phyloP scores from a whole-genome alignment of 352 stramenopile genomes.

The Phytophthora crassamura region DNA sequence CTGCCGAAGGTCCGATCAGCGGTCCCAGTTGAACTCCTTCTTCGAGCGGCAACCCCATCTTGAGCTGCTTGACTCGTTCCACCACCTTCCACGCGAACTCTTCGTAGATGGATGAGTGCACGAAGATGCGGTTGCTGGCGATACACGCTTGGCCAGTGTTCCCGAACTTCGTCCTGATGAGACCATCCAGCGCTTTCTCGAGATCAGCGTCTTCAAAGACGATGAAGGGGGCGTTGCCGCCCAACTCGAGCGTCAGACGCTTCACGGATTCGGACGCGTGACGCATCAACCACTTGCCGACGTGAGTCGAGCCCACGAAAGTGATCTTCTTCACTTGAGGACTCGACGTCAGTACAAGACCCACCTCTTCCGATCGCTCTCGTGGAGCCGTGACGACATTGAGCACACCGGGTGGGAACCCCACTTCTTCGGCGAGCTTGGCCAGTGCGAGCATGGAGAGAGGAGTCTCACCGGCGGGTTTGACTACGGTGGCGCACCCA shows the following conservation, averaged over 20 bases:
- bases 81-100: slow-evolving; percentile 87
- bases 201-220: slow-evolving; percentile 90
- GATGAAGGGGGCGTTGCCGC: slow-evolving; percentile 92
- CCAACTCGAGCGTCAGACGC: slow-evolving; percentile 77
- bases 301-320: slow-evolving; percentile 85
- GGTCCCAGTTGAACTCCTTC: slow-evolving; percentile 87
- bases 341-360: slow-evolving; percentile 66
- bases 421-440: slow-evolving; percentile 86
- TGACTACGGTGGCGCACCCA: slow-evolving; percentile 95
- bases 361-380: slow-evolving; percentile 69
- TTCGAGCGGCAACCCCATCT: slow-evolving; percentile 87
- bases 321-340: slow-evolving; percentile 85
- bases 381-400: slow-evolving; percentile 84
- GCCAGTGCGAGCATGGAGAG: slow-evolving; percentile 94
- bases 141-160: slow-evolving; percentile 88
- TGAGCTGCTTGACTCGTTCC: slow-evolving; percentile 68
- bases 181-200: slow-evolving; percentile 73
- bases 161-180: slow-evolving; percentile 83
- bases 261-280: slow-evolving; percentile 79
- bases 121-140: slow-evolving; percentile 90
- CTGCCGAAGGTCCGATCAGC: slow-evolving; percentile 92
- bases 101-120: slow-evolving; percentile 93
- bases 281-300: slow-evolving; percentile 78
- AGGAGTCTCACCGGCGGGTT: slow-evolving; percentile 96
- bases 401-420: slow-evolving; percentile 84